A percentile compares a stretch with the other conserved stretches of the same genome.
Conservation (phyloP, 495 filamentous ascomycete genomes). For the Cudoniella acicularis region DNA sequence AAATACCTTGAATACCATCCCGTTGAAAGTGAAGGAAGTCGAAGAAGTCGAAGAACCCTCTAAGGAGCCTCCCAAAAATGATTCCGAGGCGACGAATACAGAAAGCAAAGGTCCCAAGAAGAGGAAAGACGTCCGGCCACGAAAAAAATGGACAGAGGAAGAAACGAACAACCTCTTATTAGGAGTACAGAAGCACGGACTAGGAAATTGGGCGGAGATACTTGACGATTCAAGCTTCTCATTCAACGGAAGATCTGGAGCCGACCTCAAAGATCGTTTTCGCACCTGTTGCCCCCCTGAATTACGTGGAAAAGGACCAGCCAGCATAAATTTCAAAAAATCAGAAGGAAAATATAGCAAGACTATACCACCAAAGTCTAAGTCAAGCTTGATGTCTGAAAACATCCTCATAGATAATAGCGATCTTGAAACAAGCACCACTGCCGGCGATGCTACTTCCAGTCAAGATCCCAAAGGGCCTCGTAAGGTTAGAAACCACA, state of each 20-base stretch:
- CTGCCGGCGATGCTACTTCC: neutral
- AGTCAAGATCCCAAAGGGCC: slow-evolving; percentile 20
- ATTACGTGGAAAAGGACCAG: slow-evolving; percentile 32
- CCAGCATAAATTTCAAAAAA: slow-evolving; percentile 25
- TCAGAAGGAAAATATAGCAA: slow-evolving; percentile 21
- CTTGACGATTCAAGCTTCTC: slow-evolving; percentile 67
- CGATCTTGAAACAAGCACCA: slow-evolving; percentile 7
- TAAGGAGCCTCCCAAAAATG: neutral
- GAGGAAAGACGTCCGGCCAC: slow-evolving; percentile 8
- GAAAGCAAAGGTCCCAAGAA: slow-evolving; percentile 3
- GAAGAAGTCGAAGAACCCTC: slow-evolving; percentile 1
- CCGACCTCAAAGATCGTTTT: slow-evolving; percentile 85
- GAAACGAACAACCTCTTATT: slow-evolving; percentile 74
- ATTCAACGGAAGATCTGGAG: slow-evolving; percentile 72
- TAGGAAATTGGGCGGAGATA: slow-evolving; percentile 86
- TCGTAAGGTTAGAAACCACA: slow-evolving; percentile 47
- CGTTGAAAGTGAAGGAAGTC: slow-evolving; percentile 13
- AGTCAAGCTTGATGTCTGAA: slow-evolving; percentile 38
- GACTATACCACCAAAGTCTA: slow-evolving; percentile 20
- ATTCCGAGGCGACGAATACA: neutral
- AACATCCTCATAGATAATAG: slow-evolving; percentile 44
- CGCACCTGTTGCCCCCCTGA: slow-evolving; percentile 70
- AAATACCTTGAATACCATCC: slow-evolving; percentile 32
- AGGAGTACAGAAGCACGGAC: slow-evolving; percentile 76
- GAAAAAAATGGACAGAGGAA: slow-evolving; percentile 75